These are phyloP conservation scores for Capsella rubella DNA, from an alignment of 441 rosid species.

Conservation along the genomic window DNA sequence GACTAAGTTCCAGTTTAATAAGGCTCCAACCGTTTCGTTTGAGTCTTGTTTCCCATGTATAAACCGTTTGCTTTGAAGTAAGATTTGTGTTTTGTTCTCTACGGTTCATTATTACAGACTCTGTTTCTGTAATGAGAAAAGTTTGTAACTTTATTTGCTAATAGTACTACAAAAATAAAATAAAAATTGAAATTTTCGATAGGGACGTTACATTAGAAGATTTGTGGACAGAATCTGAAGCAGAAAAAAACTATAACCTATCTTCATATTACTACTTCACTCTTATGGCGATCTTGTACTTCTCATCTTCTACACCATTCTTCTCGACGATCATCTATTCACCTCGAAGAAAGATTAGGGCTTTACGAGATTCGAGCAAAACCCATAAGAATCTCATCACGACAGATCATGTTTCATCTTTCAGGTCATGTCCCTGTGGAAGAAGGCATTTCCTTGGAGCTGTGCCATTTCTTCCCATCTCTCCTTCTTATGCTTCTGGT, in stretches of 20 bases:
- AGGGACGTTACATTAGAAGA: slow-evolving; percentile 5
- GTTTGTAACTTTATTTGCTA: background rate
- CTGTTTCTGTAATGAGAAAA: background rate
- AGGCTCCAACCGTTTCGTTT: no score
- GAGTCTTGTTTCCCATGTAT: no score
- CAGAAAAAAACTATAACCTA: background rate
- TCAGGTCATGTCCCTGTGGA: slow-evolving; percentile 39
- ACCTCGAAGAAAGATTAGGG: slow-evolving; percentile 15
- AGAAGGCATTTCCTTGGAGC: slow-evolving; percentile 43
- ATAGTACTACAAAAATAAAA: background rate
- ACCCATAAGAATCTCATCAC: slow-evolving; percentile 10
- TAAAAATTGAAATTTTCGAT: slow-evolving; percentile 1
- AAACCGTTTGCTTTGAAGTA: no score
- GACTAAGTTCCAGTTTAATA: no score
- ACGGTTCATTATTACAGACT: no score
- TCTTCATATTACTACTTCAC: slow-evolving; percentile 25
- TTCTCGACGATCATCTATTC: slow-evolving; percentile 19
- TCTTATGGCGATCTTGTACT: slow-evolving; percentile 24
- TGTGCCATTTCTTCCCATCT: slow-evolving; percentile 25
- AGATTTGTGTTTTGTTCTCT: no score
- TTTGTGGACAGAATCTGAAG: slow-evolving; percentile 32
- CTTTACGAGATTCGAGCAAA: slow-evolving; percentile 25
- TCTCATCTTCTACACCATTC: slow-evolving; percentile 5
- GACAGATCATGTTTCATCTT: slow-evolving; percentile 26
- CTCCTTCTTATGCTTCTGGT: slow-evolving; percentile 23